Evolutionary conservation across 441 rosid genomes (phyloP).

Genomic region (Isatis lusitanica): DNA sequence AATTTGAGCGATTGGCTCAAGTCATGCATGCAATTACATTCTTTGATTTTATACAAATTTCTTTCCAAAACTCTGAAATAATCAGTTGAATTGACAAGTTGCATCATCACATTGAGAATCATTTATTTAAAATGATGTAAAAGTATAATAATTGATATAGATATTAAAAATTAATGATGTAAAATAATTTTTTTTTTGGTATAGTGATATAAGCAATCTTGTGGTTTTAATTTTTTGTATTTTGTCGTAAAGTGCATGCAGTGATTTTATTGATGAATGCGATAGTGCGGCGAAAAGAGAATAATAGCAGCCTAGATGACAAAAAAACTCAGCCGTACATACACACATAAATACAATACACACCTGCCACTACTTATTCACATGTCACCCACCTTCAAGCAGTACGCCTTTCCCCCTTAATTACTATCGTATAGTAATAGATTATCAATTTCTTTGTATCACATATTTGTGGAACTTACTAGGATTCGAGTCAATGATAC

Average conservation of each 20-base stretch:
- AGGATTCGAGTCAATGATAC: background rate
- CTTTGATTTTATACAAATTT: too few relatives aligned
- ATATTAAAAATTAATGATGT: too few relatives aligned
- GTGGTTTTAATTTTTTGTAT: background rate
- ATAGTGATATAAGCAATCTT: background rate
- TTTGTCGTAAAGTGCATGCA: slow-evolving; percentile 18
- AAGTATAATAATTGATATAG: too few relatives aligned
- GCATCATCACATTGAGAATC: too few relatives aligned
- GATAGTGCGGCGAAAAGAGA: slow-evolving; percentile 21
- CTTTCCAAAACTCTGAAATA: too few relatives aligned
- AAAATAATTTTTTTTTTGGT: too few relatives aligned
- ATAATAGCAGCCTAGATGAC: slow-evolving; percentile 19
- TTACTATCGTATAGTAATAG: background rate
- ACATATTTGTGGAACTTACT: background rate
- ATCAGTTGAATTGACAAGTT: too few relatives aligned
- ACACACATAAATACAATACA: slow-evolving; percentile 12
- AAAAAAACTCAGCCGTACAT: slow-evolving; percentile 29
- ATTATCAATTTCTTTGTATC: background rate
- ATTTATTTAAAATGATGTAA: too few relatives aligned
- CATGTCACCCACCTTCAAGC: slow-evolving; percentile 30
- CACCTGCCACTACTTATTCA: slow-evolving; percentile 33
- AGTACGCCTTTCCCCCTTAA: background rate
- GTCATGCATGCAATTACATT: too few relatives aligned
- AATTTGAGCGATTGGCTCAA: too few relatives aligned
- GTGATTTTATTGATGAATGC: slow-evolving; percentile 30